Base-by-base conservation (phyloP, 1,284 basidiomycete genomes). In the Volvariella volvacea region DNA sequence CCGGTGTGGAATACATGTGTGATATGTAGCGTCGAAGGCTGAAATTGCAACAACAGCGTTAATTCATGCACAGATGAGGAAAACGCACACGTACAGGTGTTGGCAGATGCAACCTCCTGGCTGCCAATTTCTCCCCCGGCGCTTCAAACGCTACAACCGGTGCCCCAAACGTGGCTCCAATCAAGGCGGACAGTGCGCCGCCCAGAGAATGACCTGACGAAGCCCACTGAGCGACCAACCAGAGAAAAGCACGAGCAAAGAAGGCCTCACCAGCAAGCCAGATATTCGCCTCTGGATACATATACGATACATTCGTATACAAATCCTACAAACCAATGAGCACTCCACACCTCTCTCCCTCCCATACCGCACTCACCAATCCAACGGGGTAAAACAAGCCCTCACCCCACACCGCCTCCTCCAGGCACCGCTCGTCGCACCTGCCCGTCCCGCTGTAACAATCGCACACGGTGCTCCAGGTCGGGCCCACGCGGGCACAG, bases 71-170 rank as follows among this genome's bases (percentile, higher is more conserved):
- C 22, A 15, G 9, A 39, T 38, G 6, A 46, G 32, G n/a, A 47
- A 47, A 3, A 43, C 34, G 0, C 37, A 4, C 16, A 58, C 70
- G 42, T 48, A 78, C 76, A 4, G 78, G 76, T 17, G 68, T 66
- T 22, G 80, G 79, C 3, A 95, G 74, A 60, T 94, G 91, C n/a
- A 94, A 71, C 14, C 92, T 74, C 30, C 66, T 58, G 0, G 89
- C 78, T 7, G 90, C 82, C 41, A 90, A 65, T 37, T 74, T 76
- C 59, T 92, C 90, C 2, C 78, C 88, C 0, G 88, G 88, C 0
- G 86, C 73, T 65, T 93, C 88, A 55, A 91, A 92, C 0, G 89
- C 77, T 14, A 95, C 80, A 3, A 83, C 84, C 0, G 92, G 92
- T 9, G 76, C 78, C 22, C 91, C 92, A 57, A 93, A 94, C 0